A percentile compares a stretch with the other conserved stretches of the same genome.
Conservation (phyloP, 805 yeast species). For the Candida boidinii region DNA sequence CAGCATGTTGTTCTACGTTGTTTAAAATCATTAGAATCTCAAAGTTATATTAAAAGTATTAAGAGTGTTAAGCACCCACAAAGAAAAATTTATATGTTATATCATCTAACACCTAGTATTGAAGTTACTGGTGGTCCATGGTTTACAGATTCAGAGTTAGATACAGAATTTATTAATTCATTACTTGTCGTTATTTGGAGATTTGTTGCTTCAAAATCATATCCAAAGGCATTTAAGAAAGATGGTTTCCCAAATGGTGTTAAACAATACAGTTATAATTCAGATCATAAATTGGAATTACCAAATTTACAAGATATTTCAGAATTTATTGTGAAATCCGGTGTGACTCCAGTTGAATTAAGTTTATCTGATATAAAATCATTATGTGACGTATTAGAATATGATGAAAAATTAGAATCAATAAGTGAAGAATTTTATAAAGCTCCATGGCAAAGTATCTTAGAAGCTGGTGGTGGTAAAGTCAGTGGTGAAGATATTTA, state of each 20-base stretch:
- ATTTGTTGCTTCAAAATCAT: constrained; percentile 66
- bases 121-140: constrained; percentile 99
- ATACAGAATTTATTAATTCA: constrained; percentile 85
- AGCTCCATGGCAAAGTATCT: constrained; percentile 77
- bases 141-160: constrained; percentile 95
- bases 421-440: constrained; percentile 53
- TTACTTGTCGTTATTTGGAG: constrained; percentile 82
- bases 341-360: constrained; percentile 77
- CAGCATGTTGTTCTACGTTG: constrained; percentile 86
- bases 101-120: constrained; percentile 84
- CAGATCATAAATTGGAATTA: constrained; percentile 31
- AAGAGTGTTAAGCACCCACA: constrained; percentile 89
- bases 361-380: constrained; percentile 66
- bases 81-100: constrained; percentile 91
- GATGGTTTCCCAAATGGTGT: constrained; percentile 16
- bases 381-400: constrained; percentile 79
- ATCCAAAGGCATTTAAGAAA: constrained; percentile 60
- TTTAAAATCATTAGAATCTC: constrained; percentile 69
- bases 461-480: constrained; percentile 54
- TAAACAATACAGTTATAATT: constrained; percentile 20
- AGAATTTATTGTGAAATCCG: constrained; percentile 61
- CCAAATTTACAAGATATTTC: constrained; percentile 70
- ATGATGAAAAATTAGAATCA: constrained; percentile 77
- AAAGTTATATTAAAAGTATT: constrained; percentile 78
- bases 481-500: constrained; percentile 19